Percentiles rank a stretch among this genome's conserved stretches.
phyloP scores from a whole-genome alignment of 2,329 filamentous ascomycete genomes.

The Zasmidium cellare region DNA sequence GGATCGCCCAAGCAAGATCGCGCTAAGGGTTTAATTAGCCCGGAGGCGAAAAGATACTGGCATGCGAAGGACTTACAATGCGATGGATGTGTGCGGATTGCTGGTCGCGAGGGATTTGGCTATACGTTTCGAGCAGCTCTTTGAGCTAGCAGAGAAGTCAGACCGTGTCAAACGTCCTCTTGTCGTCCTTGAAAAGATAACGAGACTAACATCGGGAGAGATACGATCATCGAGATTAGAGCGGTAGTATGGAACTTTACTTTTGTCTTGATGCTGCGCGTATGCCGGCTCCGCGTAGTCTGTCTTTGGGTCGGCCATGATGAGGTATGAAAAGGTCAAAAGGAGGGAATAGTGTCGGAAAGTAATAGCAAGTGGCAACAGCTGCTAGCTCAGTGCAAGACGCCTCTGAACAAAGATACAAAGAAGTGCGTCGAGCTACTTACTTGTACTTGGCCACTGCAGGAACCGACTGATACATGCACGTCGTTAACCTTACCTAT shows the following conservation, averaged over 20 bases:
- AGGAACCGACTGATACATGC: too few species aligned
- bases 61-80: constrained; percentile 28
- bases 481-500: too few species aligned
- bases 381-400: too few species aligned
- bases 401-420: too few species aligned
- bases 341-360: too few species aligned
- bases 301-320: not conserved
- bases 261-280: constrained; percentile 2
- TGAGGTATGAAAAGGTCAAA: too few species aligned
- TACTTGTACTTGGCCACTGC: too few species aligned
- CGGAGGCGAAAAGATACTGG: too few species aligned
- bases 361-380: too few species aligned
- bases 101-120: constrained; percentile 34
- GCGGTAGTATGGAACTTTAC: constrained; percentile 6
- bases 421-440: too few species aligned
- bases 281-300: constrained; percentile 10
- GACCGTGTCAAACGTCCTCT: too few species aligned
- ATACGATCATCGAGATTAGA: constrained; percentile 6
- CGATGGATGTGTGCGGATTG: constrained; percentile 37
- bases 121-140: constrained; percentile 40
- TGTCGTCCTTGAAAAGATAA: not conserved
- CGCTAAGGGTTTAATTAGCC: constrained; percentile 13
- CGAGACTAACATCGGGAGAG: constrained; percentile 20
- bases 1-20: constrained; percentile 26
- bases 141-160: constrained; percentile 22